These are phyloP conservation scores for Neodidymelliopsis sp. DNA, from an alignment of 2,329 filamentous ascomycete genomes.

Conservation along the genomic window DNA sequence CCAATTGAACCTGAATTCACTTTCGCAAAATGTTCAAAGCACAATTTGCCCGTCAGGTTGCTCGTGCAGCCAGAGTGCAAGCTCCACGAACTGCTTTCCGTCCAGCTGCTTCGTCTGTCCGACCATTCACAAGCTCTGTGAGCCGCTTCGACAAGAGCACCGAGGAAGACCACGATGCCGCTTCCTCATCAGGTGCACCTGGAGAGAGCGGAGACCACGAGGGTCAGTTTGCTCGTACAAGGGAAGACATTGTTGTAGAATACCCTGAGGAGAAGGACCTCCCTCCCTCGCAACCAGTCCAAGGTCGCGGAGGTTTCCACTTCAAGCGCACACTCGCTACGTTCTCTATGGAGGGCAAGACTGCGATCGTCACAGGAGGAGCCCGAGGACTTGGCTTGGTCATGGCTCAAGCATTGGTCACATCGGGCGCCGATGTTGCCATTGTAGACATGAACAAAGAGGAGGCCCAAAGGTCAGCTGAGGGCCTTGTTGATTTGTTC, in stretches of 20 bases:
- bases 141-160: constrained; percentile 37
- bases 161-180: constrained; percentile 41
- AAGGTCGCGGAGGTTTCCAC: constrained; percentile 79
- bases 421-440: constrained; percentile 86
- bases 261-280: constrained; percentile 79
- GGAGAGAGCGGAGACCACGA: constrained; percentile 59
- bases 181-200: constrained; percentile 47
- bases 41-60: constrained; percentile 41
- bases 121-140: constrained; percentile 40
- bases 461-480: constrained; percentile 80
- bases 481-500: constrained; percentile 77
- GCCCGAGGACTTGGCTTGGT: constrained; percentile 88
- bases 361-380: constrained; percentile 87
- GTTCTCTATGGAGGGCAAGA: constrained; percentile 85
- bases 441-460: constrained; percentile 95
- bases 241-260: constrained; percentile 78
- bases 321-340: constrained; percentile 84
- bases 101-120: constrained; percentile 29
- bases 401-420: constrained; percentile 90
- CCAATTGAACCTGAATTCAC: neutral
- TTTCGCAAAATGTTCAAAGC: constrained; percentile 44
- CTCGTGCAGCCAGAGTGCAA: constrained; percentile 36
- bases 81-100: constrained; percentile 37
- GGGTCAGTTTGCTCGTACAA: constrained; percentile 79
- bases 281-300: constrained; percentile 73